Conservation (phyloP, 371 early-diverging fungal species). For the Syncephalastrum racemosum region DNA sequence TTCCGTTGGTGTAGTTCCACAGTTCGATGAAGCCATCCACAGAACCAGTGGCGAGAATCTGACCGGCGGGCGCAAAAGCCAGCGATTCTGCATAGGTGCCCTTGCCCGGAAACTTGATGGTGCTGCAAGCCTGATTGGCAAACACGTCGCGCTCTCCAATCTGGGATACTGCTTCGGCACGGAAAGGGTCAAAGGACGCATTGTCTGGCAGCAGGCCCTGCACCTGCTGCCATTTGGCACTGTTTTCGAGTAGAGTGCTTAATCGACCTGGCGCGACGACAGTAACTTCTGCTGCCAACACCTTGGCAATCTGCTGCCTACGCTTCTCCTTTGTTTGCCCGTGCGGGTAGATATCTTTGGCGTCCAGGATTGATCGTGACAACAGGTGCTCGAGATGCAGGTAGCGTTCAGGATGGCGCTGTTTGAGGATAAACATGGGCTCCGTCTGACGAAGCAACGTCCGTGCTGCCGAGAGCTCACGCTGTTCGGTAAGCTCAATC, state of each 20-base stretch:
- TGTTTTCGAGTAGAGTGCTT: constrained; percentile 77
- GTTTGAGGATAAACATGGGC: constrained; percentile 74
- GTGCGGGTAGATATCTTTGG: constrained; percentile 53
- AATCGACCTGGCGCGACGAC: constrained; percentile 76
- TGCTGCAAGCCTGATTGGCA: constrained; percentile 61
- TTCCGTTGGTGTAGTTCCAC: constrained; percentile 90
- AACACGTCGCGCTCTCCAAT: constrained; percentile 69
- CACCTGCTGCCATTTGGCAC: constrained; percentile 82
- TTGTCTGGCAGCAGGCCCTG: constrained; percentile 76
- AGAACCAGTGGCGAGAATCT: constrained; percentile 84
- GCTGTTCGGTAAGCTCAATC: constrained; percentile 81
- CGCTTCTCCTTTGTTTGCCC: constrained; percentile 64
- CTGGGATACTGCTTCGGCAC: constrained; percentile 60
- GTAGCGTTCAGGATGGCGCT: constrained; percentile 79
- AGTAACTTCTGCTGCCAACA: constrained; percentile 64
- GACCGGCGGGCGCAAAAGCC: constrained; percentile 81
- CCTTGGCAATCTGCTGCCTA: constrained; percentile 68
- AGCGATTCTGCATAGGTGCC: constrained; percentile 79
- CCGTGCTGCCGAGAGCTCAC: constrained; percentile 83
- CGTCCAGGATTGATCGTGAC: constrained; percentile 62
- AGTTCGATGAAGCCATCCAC: constrained; percentile 93
- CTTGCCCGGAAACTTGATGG: constrained; percentile 84
- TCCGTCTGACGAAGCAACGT: constrained; percentile 86
- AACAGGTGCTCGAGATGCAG: constrained; percentile 76
- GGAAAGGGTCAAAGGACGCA: constrained; percentile 73